These are phyloP conservation scores for Phalaenopsis aphrodite DNA, from an alignment of 106 monocot genomes.

Conservation along the genomic window DNA sequence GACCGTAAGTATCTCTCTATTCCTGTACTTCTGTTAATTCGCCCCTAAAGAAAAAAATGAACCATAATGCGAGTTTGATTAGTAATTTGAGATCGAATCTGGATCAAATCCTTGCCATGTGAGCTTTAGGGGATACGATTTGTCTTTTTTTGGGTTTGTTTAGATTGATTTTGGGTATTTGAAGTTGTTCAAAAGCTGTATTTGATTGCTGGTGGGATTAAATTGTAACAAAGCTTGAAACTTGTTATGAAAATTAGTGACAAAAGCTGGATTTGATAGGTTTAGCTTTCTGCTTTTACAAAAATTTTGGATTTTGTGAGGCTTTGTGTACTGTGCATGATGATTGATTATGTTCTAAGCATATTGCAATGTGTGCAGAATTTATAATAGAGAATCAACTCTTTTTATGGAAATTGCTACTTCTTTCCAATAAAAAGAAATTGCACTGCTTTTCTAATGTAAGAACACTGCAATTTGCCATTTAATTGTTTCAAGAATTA, in stretches of 20 bases:
- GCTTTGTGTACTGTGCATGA: background rate
- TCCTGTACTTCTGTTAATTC: background rate
- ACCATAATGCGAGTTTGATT: background rate
- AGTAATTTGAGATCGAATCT: background rate
- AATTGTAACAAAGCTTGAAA: background rate
- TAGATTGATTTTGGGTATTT: too few species aligned
- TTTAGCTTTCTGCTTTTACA: background rate
- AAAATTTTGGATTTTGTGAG: background rate
- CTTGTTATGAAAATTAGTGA: background rate
- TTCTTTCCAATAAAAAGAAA: background rate
- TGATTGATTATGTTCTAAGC: background rate
- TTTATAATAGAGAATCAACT: too few species aligned
- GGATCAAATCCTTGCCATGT: background rate
- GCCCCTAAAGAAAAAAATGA: background rate
- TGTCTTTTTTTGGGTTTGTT: too few species aligned
- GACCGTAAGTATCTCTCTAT: constrained; percentile 40
- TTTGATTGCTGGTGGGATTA: background rate
- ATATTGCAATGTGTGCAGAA: too few species aligned
- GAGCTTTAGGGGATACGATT: background rate
- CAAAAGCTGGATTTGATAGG: background rate
- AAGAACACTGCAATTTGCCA: background rate
- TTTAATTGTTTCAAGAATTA: background rate
- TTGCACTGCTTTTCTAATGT: background rate
- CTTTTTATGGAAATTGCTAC: background rate
- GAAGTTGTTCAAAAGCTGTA: background rate